phyloP scores from a whole-genome alignment of 768 basidiomycete genomes.

The Russula lepida region DNA sequence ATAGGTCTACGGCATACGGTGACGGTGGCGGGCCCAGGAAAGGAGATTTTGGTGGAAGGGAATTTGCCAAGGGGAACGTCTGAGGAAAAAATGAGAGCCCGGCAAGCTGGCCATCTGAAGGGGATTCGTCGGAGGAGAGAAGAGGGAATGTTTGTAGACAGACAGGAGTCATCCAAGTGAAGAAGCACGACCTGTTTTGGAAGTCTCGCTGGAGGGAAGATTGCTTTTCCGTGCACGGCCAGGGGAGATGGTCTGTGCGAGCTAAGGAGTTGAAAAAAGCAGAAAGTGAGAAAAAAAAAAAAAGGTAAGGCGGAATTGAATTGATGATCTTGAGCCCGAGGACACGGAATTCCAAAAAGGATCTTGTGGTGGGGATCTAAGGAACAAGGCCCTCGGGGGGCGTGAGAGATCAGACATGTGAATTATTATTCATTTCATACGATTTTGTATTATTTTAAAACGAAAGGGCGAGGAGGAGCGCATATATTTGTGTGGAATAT shows the following conservation, averaged over 20 bases:
- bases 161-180: conserved; percentile 22
- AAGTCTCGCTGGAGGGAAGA: conserved; percentile 8
- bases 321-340: conserved; percentile 15
- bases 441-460: neutral
- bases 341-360: conserved; percentile 1
- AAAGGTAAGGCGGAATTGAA: conserved; percentile 4
- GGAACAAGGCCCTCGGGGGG: conserved; percentile 6
- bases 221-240: neutral
- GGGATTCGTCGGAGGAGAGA: conserved; percentile 2
- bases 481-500: neutral
- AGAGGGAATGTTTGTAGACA: conserved; percentile 9
- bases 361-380: conserved; percentile 14
- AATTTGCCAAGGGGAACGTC: neutral
- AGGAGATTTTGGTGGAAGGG: neutral
- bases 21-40: conserved; percentile 15
- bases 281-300: neutral
- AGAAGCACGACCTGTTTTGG: conserved; percentile 5
- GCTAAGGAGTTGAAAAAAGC: neutral
- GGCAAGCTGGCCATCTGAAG: neutral
- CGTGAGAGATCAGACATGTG: conserved; percentile 2
- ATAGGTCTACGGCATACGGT: neutral
- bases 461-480: no score
- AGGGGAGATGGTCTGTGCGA: neutral
- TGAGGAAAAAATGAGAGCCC: neutral
- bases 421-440: no score